These are phyloP conservation scores for Pluteus cervinus DNA, from an alignment of 768 basidiomycete species.

Conservation along the genomic window DNA sequence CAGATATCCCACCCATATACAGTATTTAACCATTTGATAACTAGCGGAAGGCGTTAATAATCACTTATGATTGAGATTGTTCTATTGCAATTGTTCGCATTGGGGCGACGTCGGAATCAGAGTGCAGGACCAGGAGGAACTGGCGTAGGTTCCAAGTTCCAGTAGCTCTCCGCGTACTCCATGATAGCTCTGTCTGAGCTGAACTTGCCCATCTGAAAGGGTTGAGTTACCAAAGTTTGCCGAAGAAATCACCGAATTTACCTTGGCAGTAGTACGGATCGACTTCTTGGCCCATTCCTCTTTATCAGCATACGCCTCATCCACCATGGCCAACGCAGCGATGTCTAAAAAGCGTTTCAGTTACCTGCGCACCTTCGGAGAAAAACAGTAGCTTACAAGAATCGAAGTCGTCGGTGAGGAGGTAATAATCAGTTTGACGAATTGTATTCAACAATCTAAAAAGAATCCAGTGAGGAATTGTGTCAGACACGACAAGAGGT, in stretches of 20 bases:
- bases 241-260: conserved; percentile 13
- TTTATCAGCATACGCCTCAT: conserved; percentile 79
- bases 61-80: too few species aligned
- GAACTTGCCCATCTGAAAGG: conserved; percentile 86
- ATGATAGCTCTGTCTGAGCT: conserved; percentile 91
- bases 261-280: conserved; percentile 77
- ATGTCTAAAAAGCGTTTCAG: conserved; percentile 47
- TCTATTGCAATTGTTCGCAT: too few species aligned
- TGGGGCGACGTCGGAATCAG: too few species aligned
- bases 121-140: conserved; percentile 13
- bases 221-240: neutral
- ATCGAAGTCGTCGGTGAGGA: conserved; percentile 90
- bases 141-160: conserved; percentile 58
- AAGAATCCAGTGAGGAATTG: conserved; percentile 13
- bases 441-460: conserved; percentile 68
- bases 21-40: too few species aligned
- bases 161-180: conserved; percentile 87
- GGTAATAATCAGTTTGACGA: conserved; percentile 70
- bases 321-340: conserved; percentile 78
- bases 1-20: too few species aligned
- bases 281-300: conserved; percentile 91
- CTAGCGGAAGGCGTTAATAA: too few species aligned
- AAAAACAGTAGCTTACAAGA: conserved; percentile 52
- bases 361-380: neutral
- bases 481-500: conserved; percentile 11